Conservation (phyloP, 176 grass and related monocot species). For the Saccharum spontaneum region DNA sequence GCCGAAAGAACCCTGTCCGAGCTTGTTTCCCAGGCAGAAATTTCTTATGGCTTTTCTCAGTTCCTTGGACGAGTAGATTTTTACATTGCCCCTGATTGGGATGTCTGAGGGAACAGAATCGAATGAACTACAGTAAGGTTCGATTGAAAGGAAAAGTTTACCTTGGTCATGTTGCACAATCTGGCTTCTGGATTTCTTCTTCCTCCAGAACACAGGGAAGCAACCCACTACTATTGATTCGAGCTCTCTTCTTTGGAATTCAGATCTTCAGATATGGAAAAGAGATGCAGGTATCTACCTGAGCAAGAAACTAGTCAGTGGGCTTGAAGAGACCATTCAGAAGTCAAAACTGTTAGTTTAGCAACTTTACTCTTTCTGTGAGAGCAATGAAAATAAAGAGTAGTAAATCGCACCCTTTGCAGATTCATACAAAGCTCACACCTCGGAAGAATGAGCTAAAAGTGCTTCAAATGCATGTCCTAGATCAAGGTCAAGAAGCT, state of each 20-base stretch:
- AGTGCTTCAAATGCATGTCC: too few relatives aligned
- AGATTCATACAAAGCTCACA: too few relatives aligned
- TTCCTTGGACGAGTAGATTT: conserved; percentile 72
- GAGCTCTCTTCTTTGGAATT: background rate
- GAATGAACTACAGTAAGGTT: conserved; percentile 16
- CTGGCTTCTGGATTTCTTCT: conserved; percentile 36
- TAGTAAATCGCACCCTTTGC: too few relatives aligned
- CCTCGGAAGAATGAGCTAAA: too few relatives aligned
- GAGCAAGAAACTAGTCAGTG: too few relatives aligned
- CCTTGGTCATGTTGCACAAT: conserved; percentile 47
- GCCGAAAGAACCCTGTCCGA: conserved; percentile 87
- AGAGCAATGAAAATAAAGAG: too few relatives aligned
- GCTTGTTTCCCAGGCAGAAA: conserved; percentile 61
- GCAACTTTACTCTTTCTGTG: too few relatives aligned
- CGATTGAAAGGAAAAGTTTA: conserved; percentile 19
- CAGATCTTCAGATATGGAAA: conserved; percentile 1
- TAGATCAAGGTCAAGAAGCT: too few relatives aligned
- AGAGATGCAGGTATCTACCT: too few relatives aligned
- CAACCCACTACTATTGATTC: conserved; percentile 43
- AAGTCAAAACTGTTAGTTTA: too few relatives aligned
- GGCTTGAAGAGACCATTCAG: too few relatives aligned
- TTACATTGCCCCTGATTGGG: conserved; percentile 39
- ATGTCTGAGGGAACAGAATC: conserved; percentile 36
- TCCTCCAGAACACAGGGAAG: conserved; percentile 38
- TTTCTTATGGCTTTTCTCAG: conserved; percentile 69